Evolutionary conservation across 2,329 filamentous ascomycete species (phyloP), one percentile per base, ranked within the genome.

Genomic region (Fusarium aywerte): DNA sequence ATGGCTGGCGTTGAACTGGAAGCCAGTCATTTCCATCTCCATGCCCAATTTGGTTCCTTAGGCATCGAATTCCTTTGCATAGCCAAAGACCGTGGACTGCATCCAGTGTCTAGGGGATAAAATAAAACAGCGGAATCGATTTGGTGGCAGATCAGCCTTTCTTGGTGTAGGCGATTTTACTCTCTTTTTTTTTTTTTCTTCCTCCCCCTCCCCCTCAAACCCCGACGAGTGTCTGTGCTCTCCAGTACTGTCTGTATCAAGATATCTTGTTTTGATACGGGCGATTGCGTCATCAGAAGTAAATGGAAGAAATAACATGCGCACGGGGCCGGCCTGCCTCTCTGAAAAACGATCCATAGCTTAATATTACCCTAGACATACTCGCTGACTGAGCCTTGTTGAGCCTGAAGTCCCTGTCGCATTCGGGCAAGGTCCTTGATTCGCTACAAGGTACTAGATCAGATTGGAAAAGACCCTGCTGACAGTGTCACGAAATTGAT

Each of bases 251-350:
- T 47, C 25, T 35, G 20, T 47, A 23, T n/a, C 43, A 58, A 62
- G 49, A 57, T 39, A 21, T 48, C 43, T 40, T 35, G 27, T 21
- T 32, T 25, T 55, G 35, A 18, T 31, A 40, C 18, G 33, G 50
- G 12, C 38, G 18, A n/a, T 50, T 65, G 55, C 55, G 48, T 61
- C 60, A 60, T 55, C 21, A 50, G 33, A 25, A 33, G 35, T 35
- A 25, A n/a, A 31, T 23, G 15, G 35, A 40, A 44, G 23, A 45
- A 44, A 36, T 21, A 32, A 33, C 40, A 50, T 43, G 50, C 48
- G 38, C 16, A 44, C 16, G 47, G 29, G 40, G 51, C 27, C 9
- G 8, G 40, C 25, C 40, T 47, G 29, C 45, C 23, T 47, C 36
- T 43, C 16, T 31, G 7, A 32, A 38, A 53, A 57, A 27, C 42